Conservation (phyloP, 2,329 filamentous ascomycete genomes). For the Cladosporium cucumerinum region DNA sequence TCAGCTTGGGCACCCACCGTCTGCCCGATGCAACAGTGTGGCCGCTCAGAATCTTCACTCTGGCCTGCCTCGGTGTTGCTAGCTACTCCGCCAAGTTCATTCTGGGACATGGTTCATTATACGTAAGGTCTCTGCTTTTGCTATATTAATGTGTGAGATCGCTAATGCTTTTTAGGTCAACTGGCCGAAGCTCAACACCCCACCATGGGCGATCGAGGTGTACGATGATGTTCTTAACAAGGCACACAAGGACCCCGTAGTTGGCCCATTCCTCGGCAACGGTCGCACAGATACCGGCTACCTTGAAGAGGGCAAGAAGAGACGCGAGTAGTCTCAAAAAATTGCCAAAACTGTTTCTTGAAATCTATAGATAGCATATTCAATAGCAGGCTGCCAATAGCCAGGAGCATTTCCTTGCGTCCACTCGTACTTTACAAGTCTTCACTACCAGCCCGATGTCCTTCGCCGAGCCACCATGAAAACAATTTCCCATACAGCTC, state of each 20-base stretch:
- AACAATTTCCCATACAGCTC: constrained; percentile 4
- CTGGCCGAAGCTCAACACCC: constrained; percentile 94
- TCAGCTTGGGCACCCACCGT: constrained; percentile 69
- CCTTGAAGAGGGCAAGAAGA: constrained; percentile 97
- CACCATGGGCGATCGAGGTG: constrained; percentile 79
- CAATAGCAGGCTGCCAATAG: neutral
- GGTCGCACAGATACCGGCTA: constrained; percentile 80
- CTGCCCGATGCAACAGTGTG: constrained; percentile 72
- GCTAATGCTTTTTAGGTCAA: constrained; percentile 65
- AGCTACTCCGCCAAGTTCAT: constrained; percentile 76
- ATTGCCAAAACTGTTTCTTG: neutral
- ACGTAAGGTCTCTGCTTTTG: constrained; percentile 59
- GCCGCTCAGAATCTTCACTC: constrained; percentile 75
- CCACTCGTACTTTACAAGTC: neutral
- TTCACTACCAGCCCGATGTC: neutral
- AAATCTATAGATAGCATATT: constrained; percentile 14
- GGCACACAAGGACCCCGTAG: constrained; percentile 75
- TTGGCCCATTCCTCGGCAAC: constrained; percentile 67
- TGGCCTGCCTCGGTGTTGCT: constrained; percentile 71
- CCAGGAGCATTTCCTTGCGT: no score
- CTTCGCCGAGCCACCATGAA: constrained; percentile 13
- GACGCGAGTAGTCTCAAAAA: constrained; percentile 66
- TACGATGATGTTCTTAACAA: constrained; percentile 82
- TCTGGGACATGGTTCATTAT: constrained; percentile 81
- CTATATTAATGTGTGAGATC: neutral